Percentiles rank a stretch among this genome's conserved stretches.
phyloP scores from a whole-genome alignment of 2,329 filamentous ascomycete species.

The Phoma sp. region DNA sequence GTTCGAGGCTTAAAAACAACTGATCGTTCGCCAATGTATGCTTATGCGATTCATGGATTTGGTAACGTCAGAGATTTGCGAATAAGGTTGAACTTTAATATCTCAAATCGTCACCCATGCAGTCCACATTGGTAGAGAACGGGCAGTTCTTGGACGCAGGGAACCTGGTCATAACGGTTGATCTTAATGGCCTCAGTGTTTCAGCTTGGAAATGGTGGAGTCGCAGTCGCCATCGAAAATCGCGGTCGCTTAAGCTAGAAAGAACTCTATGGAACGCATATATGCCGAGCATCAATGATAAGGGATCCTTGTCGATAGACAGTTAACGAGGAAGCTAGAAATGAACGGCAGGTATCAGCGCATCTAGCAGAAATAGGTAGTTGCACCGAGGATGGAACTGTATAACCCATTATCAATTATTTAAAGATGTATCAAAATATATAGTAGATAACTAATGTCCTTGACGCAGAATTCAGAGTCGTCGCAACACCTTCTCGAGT shows the following conservation, averaged over 20 bases:
- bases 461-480: slow-evolving; percentile 2
- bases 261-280: background rate
- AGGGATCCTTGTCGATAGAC: background rate
- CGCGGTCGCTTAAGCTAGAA: slow-evolving; percentile 5
- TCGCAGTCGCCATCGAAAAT: slow-evolving; percentile 4
- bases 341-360: background rate
- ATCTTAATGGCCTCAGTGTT: slow-evolving; percentile 4
- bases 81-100: background rate
- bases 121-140: too few relatives aligned
- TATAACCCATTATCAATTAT: background rate
- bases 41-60: background rate
- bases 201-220: slow-evolving; percentile 1
- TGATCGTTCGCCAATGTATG: background rate
- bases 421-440: slow-evolving; percentile 1
- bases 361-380: background rate
- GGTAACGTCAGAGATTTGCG: too few relatives aligned
- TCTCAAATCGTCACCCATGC: background rate
- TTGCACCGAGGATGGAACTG: background rate
- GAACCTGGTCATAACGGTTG: background rate
- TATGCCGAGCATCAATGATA: background rate
- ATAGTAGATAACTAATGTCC: background rate
- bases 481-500: slow-evolving; percentile 38
- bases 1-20: background rate
- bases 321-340: background rate
- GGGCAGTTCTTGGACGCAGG: too few relatives aligned